Evolutionary conservation across 768 basidiomycete species (phyloP), one percentile per base, ranked within the genome.

Genomic region (Amanita muscaria): DNA sequence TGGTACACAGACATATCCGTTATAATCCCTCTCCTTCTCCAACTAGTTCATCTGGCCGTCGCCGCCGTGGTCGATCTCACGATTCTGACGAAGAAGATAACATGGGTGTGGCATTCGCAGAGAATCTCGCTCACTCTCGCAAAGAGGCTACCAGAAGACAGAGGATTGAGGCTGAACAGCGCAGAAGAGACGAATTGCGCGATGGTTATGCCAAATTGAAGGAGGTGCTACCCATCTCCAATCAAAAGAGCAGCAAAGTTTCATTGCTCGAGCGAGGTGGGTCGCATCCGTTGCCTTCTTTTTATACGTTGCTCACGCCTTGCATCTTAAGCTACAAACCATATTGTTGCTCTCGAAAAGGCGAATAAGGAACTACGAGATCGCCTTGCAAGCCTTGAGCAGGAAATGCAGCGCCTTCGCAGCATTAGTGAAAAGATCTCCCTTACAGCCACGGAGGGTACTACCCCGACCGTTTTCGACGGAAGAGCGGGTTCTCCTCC

Each of bases 231-330:
- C 90, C 90, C 2, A 74, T 83, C 42, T 86, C 84, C 10, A 90
- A 88, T 63, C 88, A 90, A 70, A 88, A 91, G 68, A 82, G 83
- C 61, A 89, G 86, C 67, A 93, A 93, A 60, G 86, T 90, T 14
- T 88, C 85, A 19, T 65, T 92, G 46, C 69, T 93, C 45, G 90
- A 92, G 64, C 74, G 90, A 76, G 87, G 88, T 89, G 56, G 48
- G 74, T 58, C 29, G 18, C 21, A 11, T 19, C n/a, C 23, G 22
- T 44, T 49, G 27, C 34, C 42, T 39, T 49, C 38, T 46, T 44
- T 51, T 31, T 15, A 35, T 33, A 39, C 27, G 34, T 40, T 16
- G 38, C 45, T 42, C 53, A 48, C 38, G 46, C 45, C 33, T 44
- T 31, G 42, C 40, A 38, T 40, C 42, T 30, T 55, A 54, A 89